Percentiles rank a stretch among this genome's conserved stretches.
These are phyloP conservation scores for Aquilaria agallochum DNA, from an alignment of 441 rosid genomes.

Conservation along the genomic window DNA sequence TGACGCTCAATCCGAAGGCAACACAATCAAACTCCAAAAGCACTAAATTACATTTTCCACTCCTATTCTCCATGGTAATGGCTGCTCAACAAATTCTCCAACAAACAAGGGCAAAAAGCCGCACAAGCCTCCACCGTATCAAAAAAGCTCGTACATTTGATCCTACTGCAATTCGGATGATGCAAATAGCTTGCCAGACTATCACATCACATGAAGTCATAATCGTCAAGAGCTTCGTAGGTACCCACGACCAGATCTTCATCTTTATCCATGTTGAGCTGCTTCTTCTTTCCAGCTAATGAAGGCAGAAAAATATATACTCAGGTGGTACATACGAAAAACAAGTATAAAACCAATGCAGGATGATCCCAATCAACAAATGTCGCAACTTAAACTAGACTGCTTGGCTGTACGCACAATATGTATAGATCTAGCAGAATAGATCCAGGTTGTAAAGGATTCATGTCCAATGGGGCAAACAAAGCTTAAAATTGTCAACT, in stretches of 20 bases:
- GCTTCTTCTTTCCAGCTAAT: conserved; percentile 84
- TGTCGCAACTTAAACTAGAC: not conserved
- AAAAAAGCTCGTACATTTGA: conserved; percentile 5
- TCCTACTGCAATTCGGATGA: conserved; percentile 8
- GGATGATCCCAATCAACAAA: no score
- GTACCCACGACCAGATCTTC: conserved; percentile 55
- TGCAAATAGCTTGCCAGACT: not conserved
- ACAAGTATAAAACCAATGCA: no score
- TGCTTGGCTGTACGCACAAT: not conserved
- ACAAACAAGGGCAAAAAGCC: not conserved
- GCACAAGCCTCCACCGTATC: conserved; percentile 4
- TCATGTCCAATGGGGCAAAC: not conserved
- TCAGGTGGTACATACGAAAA: no score
- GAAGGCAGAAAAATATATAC: not conserved
- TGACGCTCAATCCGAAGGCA: not conserved
- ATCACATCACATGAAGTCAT: conserved; percentile 75
- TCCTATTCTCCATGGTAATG: not conserved
- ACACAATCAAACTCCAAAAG: conserved; percentile 1
- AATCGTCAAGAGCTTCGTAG: conserved; percentile 62
- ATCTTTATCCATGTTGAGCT: conserved; percentile 64
- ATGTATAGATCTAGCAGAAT: not conserved
- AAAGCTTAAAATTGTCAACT: not conserved
- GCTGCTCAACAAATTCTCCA: conserved; percentile 5
- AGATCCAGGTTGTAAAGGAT: not conserved
- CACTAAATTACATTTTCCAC: not conserved